These are phyloP conservation scores for Syzygium aromaticum DNA, from an alignment of 345 rosid genomes.

Conservation along the genomic window DNA sequence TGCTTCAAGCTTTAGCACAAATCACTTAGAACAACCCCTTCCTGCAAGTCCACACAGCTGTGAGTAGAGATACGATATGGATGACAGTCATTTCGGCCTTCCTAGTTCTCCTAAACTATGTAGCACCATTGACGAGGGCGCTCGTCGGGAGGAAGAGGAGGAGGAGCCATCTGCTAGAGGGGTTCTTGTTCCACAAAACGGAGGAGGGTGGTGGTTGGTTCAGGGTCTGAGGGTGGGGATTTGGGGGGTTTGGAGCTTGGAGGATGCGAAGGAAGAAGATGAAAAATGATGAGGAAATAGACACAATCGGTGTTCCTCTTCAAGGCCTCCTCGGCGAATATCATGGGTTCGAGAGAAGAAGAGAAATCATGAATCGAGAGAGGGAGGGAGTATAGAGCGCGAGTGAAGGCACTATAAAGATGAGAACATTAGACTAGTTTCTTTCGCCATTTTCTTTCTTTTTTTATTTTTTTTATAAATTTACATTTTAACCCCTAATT, in stretches of 20 bases:
- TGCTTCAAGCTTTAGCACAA: background rate
- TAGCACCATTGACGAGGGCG: background rate
- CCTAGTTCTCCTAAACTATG: too few relatives aligned
- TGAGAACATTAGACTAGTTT: too few relatives aligned
- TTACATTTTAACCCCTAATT: too few relatives aligned
- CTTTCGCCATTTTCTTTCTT: too few relatives aligned
- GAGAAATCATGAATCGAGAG: too few relatives aligned
- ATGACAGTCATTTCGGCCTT: background rate
- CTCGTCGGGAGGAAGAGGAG: constrained; percentile 28
- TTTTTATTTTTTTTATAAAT: too few relatives aligned
- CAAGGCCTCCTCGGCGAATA: too few relatives aligned
- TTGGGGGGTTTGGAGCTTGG: background rate
- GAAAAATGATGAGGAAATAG: background rate
- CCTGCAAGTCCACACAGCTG: background rate
- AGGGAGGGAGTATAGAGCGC: too few relatives aligned
- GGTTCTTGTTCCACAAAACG: background rate
- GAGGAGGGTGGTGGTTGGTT: constrained; percentile 4
- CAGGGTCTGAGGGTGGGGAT: background rate
- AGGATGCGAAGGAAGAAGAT: constrained; percentile 11
- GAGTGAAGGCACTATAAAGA: too few relatives aligned
- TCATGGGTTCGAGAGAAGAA: too few relatives aligned
- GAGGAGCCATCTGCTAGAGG: constrained; percentile 18
- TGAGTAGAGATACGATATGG: background rate
- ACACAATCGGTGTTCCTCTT: too few relatives aligned
- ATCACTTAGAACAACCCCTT: background rate